A percentile compares a stretch with the other conserved stretches of the same genome.
Conservation (phyloP, 2,329 filamentous ascomycete species). For the Aspergillus novofumigatus region DNA sequence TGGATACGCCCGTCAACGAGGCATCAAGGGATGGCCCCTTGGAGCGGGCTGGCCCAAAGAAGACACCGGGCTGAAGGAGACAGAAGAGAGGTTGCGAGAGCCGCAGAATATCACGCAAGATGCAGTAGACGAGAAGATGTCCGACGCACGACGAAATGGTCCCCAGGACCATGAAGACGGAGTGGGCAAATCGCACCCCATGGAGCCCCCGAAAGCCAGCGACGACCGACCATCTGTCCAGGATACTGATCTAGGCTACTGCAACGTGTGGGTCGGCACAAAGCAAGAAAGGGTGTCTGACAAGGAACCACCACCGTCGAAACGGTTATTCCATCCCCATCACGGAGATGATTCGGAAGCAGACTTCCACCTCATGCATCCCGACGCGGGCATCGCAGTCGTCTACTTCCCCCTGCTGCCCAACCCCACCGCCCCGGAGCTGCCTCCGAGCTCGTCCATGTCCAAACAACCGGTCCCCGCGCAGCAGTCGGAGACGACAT, state of each 20-base stretch:
- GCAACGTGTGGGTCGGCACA: slow-evolving; percentile 90
- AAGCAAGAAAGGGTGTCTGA: slow-evolving; percentile 65
- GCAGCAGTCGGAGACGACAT: slow-evolving; percentile 16
- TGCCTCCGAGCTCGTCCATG: slow-evolving; percentile 20
- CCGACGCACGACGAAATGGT: slow-evolving; percentile 49
- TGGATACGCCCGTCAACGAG: slow-evolving; percentile 84
- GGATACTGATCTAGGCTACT: slow-evolving; percentile 69
- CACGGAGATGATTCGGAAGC: slow-evolving; percentile 57
- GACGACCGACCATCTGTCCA: slow-evolving; percentile 38
- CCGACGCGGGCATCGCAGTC: slow-evolving; percentile 80
- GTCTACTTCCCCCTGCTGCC: slow-evolving; percentile 86
- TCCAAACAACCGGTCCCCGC: slow-evolving; percentile 21
- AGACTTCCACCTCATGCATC: slow-evolving; percentile 66
- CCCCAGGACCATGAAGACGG: slow-evolving; percentile 13
- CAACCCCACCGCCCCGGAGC: slow-evolving; percentile 54
- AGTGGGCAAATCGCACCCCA: slow-evolving; percentile 19
- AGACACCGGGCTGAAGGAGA: slow-evolving; percentile 55
- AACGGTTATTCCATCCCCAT: slow-evolving; percentile 42
- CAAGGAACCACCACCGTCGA: slow-evolving; percentile 51
- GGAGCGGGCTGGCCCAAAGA: slow-evolving; percentile 86
- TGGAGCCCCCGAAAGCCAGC: slow-evolving; percentile 36
- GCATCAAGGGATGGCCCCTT: slow-evolving; percentile 89
- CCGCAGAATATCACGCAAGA: slow-evolving; percentile 59
- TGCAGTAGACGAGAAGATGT: slow-evolving; percentile 62
- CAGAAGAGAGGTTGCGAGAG: slow-evolving; percentile 61